Evolutionary conservation across 495 filamentous ascomycete species (phyloP), one percentile per base, ranked within the genome.

Genomic region (Xylaria cubensis): DNA sequence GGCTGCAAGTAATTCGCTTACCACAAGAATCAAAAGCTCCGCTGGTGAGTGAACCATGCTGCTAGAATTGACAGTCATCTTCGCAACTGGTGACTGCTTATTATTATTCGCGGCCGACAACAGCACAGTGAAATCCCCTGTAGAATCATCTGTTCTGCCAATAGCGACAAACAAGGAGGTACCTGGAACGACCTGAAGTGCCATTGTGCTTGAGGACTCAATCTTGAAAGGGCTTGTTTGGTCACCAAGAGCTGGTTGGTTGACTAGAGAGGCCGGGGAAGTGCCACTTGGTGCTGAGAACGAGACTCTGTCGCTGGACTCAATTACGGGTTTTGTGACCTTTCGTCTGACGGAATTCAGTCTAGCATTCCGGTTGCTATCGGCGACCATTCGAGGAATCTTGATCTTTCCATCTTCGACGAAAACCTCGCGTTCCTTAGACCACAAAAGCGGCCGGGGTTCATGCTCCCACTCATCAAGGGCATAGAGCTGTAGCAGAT

Each of bases 391-490:
- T 13, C 65, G 42, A 21, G 64, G 66, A 62, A 68, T 21, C 26
- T 34, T 34, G 10, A 68, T 12, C 21, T 65, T 51, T 58, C 68
- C 67, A 34, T 75, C 41, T 2, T 78, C 19, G 4, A 82, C 26
- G 5, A 66, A 53, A 0, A 81, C 48, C 64, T 86, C 82, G 2
- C 75, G 79, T 70, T 84, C 82, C 13, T 44, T 71, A 9, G 75
- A 74, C 79, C 79, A 82, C 8, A 82, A 67, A 19, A 73, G 51
- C 19, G 13, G 56, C 63, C 61, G 36, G 41, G 13, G 56, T 50
- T 36, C 53, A 26, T 29, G 70, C 56, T 46, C 70, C 50, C 73
- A 39, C 5, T 55, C 59, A n/a, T 59, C 44, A 15, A 50, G 42
- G 8, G 53, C 63, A 15, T 50, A 32, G 4, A 64, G 55, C 36